Conservation (phyloP, 2,329 filamentous ascomycete genomes). For the Pseudocercospora cruenta region DNA sequence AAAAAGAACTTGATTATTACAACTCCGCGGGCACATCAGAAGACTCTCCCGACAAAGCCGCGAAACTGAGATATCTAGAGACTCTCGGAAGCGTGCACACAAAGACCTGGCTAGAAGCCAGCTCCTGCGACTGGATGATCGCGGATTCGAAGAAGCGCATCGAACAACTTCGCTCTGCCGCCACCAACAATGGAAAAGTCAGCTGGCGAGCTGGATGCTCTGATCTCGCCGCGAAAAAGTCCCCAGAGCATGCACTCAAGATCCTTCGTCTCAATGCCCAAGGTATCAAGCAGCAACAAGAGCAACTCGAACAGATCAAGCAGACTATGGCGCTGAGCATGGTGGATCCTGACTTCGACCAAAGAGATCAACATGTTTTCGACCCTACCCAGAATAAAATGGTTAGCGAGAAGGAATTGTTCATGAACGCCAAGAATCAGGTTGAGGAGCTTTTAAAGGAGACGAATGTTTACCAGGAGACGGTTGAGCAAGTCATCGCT, state of each 20-base stretch:
- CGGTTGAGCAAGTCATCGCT: background rate
- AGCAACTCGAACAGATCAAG: slow-evolving; percentile 1
- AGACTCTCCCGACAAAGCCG: background rate
- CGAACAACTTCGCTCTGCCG: slow-evolving; percentile 5
- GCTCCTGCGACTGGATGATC: slow-evolving; percentile 16
- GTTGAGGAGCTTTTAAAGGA: slow-evolving; percentile 1
- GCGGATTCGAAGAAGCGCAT: slow-evolving; percentile 19
- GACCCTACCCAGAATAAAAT: slow-evolving; percentile 12
- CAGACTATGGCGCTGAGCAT: background rate
- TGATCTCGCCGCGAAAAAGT: background rate
- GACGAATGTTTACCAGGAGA: background rate
- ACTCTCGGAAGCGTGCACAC: background rate
- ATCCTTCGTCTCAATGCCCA: background rate
- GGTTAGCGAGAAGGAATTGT: slow-evolving; percentile 15
- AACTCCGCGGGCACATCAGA: background rate
- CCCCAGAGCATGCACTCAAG: background rate
- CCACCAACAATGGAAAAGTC: slow-evolving; percentile 8
- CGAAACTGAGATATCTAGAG: slow-evolving; percentile 9
- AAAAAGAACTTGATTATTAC: slow-evolving; percentile 20
- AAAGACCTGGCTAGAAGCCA: slow-evolving; percentile 12
- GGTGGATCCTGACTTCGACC: slow-evolving; percentile 8
- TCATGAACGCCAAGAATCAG: background rate
- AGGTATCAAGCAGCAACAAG: background rate
- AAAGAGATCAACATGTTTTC: slow-evolving; percentile 1
- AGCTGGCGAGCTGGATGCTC: slow-evolving; percentile 14